Evolutionary conservation across 2,329 filamentous ascomycete species (phyloP), one percentile per base, ranked within the genome.

Genomic region (Cladosporium halotolerans): DNA sequence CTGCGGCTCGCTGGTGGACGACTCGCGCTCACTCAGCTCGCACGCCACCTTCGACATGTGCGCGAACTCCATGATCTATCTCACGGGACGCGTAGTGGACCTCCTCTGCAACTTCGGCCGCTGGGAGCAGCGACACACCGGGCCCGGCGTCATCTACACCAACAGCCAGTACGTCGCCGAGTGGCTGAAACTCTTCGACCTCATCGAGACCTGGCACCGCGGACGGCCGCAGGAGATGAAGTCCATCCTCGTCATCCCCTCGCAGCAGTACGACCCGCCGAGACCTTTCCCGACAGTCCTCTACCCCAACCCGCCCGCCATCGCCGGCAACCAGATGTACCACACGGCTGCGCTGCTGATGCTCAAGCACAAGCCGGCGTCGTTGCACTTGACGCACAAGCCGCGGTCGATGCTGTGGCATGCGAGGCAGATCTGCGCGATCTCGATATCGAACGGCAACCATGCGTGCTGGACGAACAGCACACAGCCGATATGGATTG

Each of bases 21-120:
- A 64, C 9, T 68, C 72, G 0, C 67, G 69, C 9, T 67, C 68
- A 14, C 65, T 68, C 8, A 60, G 69, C 16, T 66, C 70, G 16
- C 50, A 58, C 34, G 51, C 47, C 14, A 63, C 41, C 58, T 76
- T 52, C 71, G 80, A 83, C 58, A 80, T 78, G 72, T 75, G 81
- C 56, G 80, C 80, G 32, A 83, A 83, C 58, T 79, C 79, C 57
- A 73, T 79, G 7, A 79, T 83, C 2, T 83, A 79, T 57, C 71
- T 84, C 1, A 77, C 73, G 47, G 75, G 79, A 3, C 73, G 72
- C 53, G 73, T 74, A 2, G 60, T 70, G 4, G 65, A 69, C 10
- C 52, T 69, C 1, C 61, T 69, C 9, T 65, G 63, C 53, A 58
- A 55, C 4, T 63, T 61, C 9, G 63, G 62, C 4, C 61, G 61